Percentiles rank a stretch among this genome's conserved stretches.
phyloP scores from a whole-genome alignment of 2,329 filamentous ascomycete genomes.

The Ceratocystiopsis brevicomis region DNA sequence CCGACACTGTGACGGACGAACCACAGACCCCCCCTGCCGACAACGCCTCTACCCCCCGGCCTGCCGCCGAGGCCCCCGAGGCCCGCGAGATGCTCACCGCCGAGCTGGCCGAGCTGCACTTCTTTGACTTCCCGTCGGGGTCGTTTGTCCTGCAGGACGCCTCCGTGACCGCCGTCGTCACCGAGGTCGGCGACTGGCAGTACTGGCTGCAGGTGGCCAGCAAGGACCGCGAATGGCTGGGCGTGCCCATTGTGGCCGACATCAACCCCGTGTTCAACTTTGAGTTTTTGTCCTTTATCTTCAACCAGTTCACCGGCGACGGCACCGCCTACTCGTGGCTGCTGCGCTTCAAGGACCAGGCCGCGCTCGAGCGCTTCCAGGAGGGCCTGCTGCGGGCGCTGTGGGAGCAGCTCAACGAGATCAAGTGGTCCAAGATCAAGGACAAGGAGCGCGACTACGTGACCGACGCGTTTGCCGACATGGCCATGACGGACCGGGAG shows the following conservation, averaged over 20 bases:
- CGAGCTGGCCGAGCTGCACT: conserved; percentile 68
- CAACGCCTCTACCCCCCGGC: conserved; percentile 16
- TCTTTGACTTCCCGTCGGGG: conserved; percentile 78
- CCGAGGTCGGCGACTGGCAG: conserved; percentile 75
- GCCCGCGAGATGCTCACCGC: conserved; percentile 54
- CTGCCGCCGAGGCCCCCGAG: conserved; percentile 47
- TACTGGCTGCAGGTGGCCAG: conserved; percentile 86
- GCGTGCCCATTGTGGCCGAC: conserved; percentile 68
- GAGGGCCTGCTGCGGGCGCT: conserved; percentile 86
- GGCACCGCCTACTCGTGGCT: conserved; percentile 92
- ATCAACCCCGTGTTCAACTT: conserved; percentile 99
- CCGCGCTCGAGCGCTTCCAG: conserved; percentile 69
- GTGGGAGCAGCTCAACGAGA: conserved; percentile 90
- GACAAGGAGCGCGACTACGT: conserved; percentile 89
- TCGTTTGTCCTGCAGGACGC: conserved; percentile 69
- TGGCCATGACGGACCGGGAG: conserved; percentile 69
- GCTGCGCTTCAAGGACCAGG: conserved; percentile 71
- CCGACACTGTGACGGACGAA: conserved; percentile 11
- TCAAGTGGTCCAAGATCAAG: conserved; percentile 86
- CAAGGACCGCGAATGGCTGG: conserved; percentile 64
- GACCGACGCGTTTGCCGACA: conserved; percentile 82
- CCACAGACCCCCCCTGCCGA: neutral
- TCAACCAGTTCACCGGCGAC: conserved; percentile 85
- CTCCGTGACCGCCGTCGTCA: conserved; percentile 58
- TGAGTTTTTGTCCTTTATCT: conserved; percentile 96